Base-by-base conservation (phyloP, 768 basidiomycete genomes). In the Kwoniella mangroviensis region DNA sequence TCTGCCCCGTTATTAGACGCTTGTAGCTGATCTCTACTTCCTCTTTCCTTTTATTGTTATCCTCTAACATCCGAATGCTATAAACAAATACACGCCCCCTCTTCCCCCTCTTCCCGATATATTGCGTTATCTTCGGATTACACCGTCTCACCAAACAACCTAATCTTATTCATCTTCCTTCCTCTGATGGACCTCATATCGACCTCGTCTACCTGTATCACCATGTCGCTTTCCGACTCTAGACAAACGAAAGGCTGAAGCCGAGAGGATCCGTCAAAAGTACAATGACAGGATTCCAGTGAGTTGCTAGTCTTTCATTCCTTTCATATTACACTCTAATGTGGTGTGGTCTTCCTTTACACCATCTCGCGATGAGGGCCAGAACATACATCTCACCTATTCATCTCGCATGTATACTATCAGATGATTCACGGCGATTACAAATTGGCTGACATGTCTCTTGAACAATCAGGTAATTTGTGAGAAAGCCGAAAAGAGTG, bases 171-270 rank as follows among this genome's bases (percentile, higher is more conserved):
- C 12, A 49, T 1, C 12, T 19, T 49, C 19, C 45, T 49, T 49
- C 34, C 34, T 34, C 34, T 5, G 34, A 7, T 34, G 0, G 9
- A 5, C 9, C 34, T 34, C 34, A 34, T 34, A 5, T 5, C 34
- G 34, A 34, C 34, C 34, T 34, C 9, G 34, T 34, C 34, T 34
- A 34, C 34, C 34, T 34, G 9, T 34, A 51, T 4, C 49, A 51
- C 5, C 49, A 51, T 17, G 0, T 51, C 2, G 49, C 21, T 51
- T 1, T 11, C 21, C 19, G 24, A n/a, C 4, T 24, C 28, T 76
- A 98, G 96, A 97, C 90, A 98, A 98, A 87, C 92, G 96, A 88
- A 98, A 98, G 88, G 94, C 93, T 53, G 96, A 98, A 83, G 96
- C 96, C 42, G 95, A 98, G 87, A 91, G 96, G 68, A 98, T 98